Evolutionary conservation across 1,284 basidiomycete species (phyloP), one percentile per base, ranked within the genome.

Genomic region (Jaminaea rosea): DNA sequence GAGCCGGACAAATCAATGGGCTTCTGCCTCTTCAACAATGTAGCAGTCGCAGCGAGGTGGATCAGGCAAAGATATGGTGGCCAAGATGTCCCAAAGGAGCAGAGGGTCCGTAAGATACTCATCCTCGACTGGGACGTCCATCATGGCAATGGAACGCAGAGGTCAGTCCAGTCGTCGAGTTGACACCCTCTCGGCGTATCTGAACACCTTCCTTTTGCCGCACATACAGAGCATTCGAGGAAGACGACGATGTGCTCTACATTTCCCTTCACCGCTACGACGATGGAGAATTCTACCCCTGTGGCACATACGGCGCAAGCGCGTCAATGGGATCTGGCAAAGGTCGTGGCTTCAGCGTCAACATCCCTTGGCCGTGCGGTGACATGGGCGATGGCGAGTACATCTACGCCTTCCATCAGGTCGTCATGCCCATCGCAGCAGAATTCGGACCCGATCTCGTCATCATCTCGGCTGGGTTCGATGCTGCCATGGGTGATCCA

Each of bases 21-120:
- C 0, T 99, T 99, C 76, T 98, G 94, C 76, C 92, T 99, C 78
- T 96, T 90, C 78, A 99, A 99, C 76, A 99, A 99, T 66, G 92
- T 94, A 19, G 87, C 93, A 1, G 86, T 99, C 5, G 92, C 92
- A 1, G 82, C 88, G 0, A 67, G 65, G 19, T 70, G 57, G 53
- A 53, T 77, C 0, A 62, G 67, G 27, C 58, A 69, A 11, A 42
- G 83, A 81, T 73, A 91, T 86, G 29, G 81, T 84, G 26, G 84
- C 55, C 69, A 81, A 2, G 77, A 86, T 13, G 39, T 42, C 6
- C 39, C 39, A 4, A 15, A 49, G 86, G 84, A 44, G 37, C 50
- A 8, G 59, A 55, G 17, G 51, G 39, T 76, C 48, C 55, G 67
- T 71, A 87, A 82, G 67, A 83, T 98, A 13, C 72, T 98, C 62